Conservation (phyloP, 805 yeast species). For the Kluyveromyces wickerhamii region DNA sequence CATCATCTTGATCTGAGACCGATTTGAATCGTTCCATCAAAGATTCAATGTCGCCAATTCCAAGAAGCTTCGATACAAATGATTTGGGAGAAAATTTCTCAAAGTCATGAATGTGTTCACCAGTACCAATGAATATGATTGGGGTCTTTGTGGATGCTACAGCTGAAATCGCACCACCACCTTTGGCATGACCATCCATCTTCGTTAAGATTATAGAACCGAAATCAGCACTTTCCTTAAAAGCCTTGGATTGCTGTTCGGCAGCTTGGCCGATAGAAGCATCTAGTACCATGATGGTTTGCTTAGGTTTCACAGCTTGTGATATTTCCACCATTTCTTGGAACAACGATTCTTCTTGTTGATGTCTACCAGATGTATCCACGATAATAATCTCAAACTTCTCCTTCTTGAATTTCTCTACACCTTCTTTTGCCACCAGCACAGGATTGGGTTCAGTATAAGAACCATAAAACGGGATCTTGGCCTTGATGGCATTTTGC, state of each 20-base stretch:
- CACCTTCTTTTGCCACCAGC: slow-evolving; percentile 85
- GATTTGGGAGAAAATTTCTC: slow-evolving; percentile 86
- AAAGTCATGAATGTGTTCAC: slow-evolving; percentile 90
- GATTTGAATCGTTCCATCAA: slow-evolving; percentile 85
- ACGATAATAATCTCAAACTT: slow-evolving; percentile 90
- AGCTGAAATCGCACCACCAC: slow-evolving; percentile 99
- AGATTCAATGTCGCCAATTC: slow-evolving; percentile 93
- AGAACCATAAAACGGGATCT: slow-evolving; percentile 90
- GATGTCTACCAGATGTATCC: slow-evolving; percentile 97
- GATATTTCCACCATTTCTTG: slow-evolving; percentile 93
- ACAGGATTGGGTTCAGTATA: slow-evolving; percentile 96
- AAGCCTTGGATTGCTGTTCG: slow-evolving; percentile 87
- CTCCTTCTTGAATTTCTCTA: slow-evolving; percentile 80
- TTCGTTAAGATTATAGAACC: slow-evolving; percentile 94
- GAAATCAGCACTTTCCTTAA: slow-evolving; percentile 85
- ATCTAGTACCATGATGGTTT: slow-evolving; percentile 95
- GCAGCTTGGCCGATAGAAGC: slow-evolving; percentile 99
- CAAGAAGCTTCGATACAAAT: slow-evolving; percentile 84
- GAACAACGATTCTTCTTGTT: slow-evolving; percentile 86
- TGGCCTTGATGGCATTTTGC: slow-evolving; percentile 93
- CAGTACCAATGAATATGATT: slow-evolving; percentile 93
- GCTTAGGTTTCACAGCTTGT: slow-evolving; percentile 82
- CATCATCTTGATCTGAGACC: slow-evolving; percentile 68
- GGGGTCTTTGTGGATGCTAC: slow-evolving; percentile 97
- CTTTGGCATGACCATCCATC: slow-evolving; percentile 98